Conservation (phyloP, 1,139 yeast genomes). For the Barnettozyma hawaiiensis region DNA sequence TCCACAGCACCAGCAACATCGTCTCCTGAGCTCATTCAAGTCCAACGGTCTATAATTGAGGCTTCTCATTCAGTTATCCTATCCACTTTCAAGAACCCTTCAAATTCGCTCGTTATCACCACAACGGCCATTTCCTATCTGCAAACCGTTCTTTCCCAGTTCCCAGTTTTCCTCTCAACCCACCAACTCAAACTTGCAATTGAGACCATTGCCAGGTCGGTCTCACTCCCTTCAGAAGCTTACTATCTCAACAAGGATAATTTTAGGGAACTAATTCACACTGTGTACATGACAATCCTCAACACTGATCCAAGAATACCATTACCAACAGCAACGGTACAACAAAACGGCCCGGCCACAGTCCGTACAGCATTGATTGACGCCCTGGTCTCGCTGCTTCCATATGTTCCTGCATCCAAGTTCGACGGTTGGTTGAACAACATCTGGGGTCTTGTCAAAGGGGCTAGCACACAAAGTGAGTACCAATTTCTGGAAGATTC, state of each 20-base stretch:
- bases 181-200: conserved; percentile 55
- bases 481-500: conserved; percentile 29
- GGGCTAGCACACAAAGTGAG: conserved; percentile 25
- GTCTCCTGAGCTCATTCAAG: conserved; percentile 8
- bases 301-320: conserved; percentile 32
- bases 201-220: conserved; percentile 49
- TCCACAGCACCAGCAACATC: conserved; percentile 10
- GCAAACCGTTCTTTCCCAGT: conserved; percentile 40
- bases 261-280: conserved; percentile 37
- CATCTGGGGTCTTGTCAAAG: conserved; percentile 38
- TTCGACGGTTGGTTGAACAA: conserved; percentile 46
- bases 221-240: conserved; percentile 40
- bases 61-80: conserved; percentile 65
- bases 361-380: conserved; percentile 48
- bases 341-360: conserved; percentile 27
- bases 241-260: conserved; percentile 26
- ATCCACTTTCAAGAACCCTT: conserved; percentile 35
- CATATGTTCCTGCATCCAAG: conserved; percentile 44
- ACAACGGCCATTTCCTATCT: conserved; percentile 31
- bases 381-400: conserved; percentile 46
- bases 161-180: conserved; percentile 51
- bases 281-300: conserved; percentile 36
- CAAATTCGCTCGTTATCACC: conserved; percentile 22
- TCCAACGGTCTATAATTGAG: conserved; percentile 42
- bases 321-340: conserved; percentile 23